Conservation (phyloP, 2,329 filamentous ascomycete species). For the Botryotinia globosa region DNA sequence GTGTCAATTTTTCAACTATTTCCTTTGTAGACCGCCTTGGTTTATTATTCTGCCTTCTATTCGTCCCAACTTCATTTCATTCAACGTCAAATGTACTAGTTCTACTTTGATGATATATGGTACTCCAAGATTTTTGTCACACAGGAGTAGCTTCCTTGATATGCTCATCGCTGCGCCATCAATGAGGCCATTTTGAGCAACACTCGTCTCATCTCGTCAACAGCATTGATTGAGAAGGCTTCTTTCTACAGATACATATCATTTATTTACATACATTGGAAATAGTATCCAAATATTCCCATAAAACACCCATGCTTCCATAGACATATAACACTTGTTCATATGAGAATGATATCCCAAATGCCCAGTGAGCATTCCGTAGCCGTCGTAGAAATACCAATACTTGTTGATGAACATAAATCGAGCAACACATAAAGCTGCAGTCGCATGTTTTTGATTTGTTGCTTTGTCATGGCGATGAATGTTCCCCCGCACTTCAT, state of each 20-base stretch:
- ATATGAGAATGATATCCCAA: not conserved
- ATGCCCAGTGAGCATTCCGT: not conserved
- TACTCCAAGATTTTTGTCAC: not conserved
- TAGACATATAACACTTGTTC: not conserved
- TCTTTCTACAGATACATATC: not conserved
- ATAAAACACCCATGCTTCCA: not conserved
- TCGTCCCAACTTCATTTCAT: not conserved
- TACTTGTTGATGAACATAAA: not conserved
- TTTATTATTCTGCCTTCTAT: not conserved
- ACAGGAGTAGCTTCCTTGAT: not conserved
- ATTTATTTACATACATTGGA: not conserved
- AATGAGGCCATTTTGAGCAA: not conserved
- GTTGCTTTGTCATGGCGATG: not conserved
- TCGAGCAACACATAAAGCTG: not conserved
- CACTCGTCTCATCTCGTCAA: not conserved
- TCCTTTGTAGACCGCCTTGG: not conserved
- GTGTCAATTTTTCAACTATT: not conserved
- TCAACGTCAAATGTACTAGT: not conserved
- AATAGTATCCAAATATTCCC: not conserved
- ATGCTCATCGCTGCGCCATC: not conserved
- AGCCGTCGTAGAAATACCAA: not conserved
- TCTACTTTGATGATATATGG: not conserved
- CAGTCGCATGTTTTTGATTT: not conserved
- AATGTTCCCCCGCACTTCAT: slow-evolving; percentile 8
- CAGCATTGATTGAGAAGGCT: not conserved